These are phyloP conservation scores for Senna siamea DNA, from an alignment of 306 rosid species.

Conservation along the genomic window DNA sequence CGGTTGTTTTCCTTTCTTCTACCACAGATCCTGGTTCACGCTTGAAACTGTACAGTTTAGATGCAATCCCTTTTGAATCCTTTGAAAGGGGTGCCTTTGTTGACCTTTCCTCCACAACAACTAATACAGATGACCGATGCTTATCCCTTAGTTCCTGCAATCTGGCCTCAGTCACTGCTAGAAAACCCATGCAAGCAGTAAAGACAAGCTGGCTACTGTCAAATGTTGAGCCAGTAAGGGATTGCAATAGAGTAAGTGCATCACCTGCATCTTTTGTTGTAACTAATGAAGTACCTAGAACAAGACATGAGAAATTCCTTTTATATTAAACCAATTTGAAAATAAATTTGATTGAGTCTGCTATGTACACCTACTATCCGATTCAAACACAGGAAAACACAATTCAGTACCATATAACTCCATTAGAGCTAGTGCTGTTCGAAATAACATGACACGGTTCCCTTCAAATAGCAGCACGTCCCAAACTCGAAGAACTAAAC, in stretches of 20 bases:
- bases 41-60: constrained; percentile 89
- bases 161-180: constrained; percentile 75
- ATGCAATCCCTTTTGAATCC: constrained; percentile 80
- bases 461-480: constrained; percentile 93
- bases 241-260: constrained; percentile 83
- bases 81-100: constrained; percentile 63
- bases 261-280: constrained; percentile 93
- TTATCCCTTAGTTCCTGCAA: constrained; percentile 74
- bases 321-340: constrained; percentile 19
- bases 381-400: constrained; percentile 21
- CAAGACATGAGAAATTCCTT: constrained; percentile 18
- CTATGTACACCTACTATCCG: constrained; percentile 19
- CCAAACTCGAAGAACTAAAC: constrained; percentile 88
- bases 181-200: constrained; percentile 94
- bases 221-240: constrained; percentile 85
- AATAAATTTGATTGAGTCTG: constrained; percentile 27
- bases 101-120: constrained; percentile 69
- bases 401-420: constrained; percentile 78
- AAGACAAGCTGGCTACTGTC: constrained; percentile 95
- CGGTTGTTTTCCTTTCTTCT: constrained; percentile 51
- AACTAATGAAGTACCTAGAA: constrained; percentile 73
- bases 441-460: constrained; percentile 91
- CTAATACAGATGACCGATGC: constrained; percentile 76
- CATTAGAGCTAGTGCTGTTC: constrained; percentile 90
- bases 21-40: constrained; percentile 55